These are phyloP conservation scores for Dothistroma septosporum DNA, from an alignment of 2,329 filamentous ascomycete genomes.

Conservation along the genomic window DNA sequence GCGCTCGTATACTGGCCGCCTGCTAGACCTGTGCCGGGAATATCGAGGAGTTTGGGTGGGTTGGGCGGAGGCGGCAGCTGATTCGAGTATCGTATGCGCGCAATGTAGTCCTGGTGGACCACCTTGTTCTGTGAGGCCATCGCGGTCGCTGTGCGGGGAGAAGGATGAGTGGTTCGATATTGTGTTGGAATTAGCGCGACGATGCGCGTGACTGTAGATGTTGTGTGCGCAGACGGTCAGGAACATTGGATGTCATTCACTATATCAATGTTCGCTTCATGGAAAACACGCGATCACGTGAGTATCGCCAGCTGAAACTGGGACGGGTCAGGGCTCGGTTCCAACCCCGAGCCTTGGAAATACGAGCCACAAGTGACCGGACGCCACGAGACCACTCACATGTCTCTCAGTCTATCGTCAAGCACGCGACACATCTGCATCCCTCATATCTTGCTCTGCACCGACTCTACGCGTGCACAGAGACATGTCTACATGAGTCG, in stretches of 20 bases:
- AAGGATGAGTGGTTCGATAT: neutral
- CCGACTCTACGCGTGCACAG: neutral
- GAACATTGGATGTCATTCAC: too few relatives aligned
- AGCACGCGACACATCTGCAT: neutral
- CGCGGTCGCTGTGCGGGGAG: neutral
- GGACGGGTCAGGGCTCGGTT: neutral
- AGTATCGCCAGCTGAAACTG: neutral
- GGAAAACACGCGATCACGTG: neutral
- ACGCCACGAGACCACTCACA: neutral
- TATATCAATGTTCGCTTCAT: neutral
- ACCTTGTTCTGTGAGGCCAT: constrained; percentile 33
- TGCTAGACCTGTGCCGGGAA: constrained; percentile 85
- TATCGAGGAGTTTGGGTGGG: constrained; percentile 93
- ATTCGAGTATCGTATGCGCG: constrained; percentile 92
- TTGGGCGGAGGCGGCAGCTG: constrained; percentile 89
- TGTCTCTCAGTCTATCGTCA: neutral
- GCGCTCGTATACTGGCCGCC: constrained; percentile 86
- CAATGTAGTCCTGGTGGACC: constrained; percentile 94
- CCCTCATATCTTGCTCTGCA: neutral
- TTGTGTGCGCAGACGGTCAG: neutral
- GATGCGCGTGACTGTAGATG: neutral
- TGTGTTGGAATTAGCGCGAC: neutral
- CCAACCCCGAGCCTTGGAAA: neutral
- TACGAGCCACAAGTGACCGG: neutral
- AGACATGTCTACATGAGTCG: neutral